Conservation (phyloP, 2,329 filamentous ascomycete genomes). For the Byssoonygena ceratinophila region DNA sequence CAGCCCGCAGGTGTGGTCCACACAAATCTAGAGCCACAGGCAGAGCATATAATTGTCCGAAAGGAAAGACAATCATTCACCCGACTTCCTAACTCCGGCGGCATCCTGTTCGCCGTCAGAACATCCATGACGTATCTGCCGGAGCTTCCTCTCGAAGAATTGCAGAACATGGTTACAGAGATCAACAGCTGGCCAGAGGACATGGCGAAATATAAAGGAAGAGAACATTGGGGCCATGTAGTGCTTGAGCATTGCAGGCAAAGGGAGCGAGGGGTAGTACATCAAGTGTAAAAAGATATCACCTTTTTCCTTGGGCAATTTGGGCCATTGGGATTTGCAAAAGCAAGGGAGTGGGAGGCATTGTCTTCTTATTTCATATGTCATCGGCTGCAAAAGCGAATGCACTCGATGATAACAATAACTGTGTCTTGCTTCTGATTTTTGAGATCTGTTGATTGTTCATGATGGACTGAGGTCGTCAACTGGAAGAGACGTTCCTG, state of each 20-base stretch:
- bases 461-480: background rate
- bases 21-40: constrained; percentile 27
- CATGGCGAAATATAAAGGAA: constrained; percentile 38
- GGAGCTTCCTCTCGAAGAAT: constrained; percentile 33
- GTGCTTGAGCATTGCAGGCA: constrained; percentile 31
- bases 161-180: constrained; percentile 35
- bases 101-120: constrained; percentile 43
- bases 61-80: constrained; percentile 44
- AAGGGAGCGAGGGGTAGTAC: constrained; percentile 9
- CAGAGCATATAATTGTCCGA: constrained; percentile 39
- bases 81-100: constrained; percentile 34
- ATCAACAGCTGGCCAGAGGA: constrained; percentile 38
- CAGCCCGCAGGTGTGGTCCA: constrained; percentile 34
- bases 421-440: background rate
- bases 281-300: background rate
- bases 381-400: too few relatives aligned
- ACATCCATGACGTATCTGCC: constrained; percentile 37
- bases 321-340: background rate
- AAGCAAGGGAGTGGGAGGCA: background rate
- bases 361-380: background rate
- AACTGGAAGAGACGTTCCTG: background rate
- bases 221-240: constrained; percentile 34
- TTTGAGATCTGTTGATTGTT: background rate
- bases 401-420: background rate
- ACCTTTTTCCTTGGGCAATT: background rate